Conservation (phyloP, 441 rosid genomes). For the Sinapis alba region DNA sequence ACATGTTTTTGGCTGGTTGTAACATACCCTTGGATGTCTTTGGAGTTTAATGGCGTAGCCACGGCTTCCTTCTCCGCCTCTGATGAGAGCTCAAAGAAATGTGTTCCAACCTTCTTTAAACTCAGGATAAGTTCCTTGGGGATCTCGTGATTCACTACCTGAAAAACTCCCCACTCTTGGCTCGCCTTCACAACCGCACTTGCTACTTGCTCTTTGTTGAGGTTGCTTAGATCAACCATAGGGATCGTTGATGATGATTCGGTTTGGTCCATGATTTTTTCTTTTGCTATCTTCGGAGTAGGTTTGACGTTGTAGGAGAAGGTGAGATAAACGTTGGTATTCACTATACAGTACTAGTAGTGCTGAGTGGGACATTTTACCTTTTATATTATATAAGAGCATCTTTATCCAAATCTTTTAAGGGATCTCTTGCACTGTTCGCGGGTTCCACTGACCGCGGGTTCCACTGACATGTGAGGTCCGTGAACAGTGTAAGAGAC, state of each 20-base stretch:
- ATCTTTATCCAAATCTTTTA: too few relatives aligned
- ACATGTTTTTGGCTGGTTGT: slow-evolving; percentile 45
- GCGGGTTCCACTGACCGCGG: too few relatives aligned
- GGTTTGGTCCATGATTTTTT: slow-evolving; percentile 44
- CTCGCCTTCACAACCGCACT: slow-evolving; percentile 39
- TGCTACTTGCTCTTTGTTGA: slow-evolving; percentile 24
- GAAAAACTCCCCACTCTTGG: slow-evolving; percentile 57
- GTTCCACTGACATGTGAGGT: too few relatives aligned
- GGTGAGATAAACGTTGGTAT: too few relatives aligned
- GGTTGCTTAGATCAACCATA: slow-evolving; percentile 41
- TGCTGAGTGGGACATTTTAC: too few relatives aligned
- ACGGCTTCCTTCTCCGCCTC: slow-evolving; percentile 55
- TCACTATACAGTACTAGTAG: too few relatives aligned
- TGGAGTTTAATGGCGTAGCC: slow-evolving; percentile 42
- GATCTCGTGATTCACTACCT: slow-evolving; percentile 60
- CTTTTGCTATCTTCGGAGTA: too few relatives aligned
- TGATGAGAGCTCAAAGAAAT: slow-evolving; percentile 59
- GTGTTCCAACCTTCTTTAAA: slow-evolving; percentile 53
- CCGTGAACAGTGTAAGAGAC: too few relatives aligned
- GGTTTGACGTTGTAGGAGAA: too few relatives aligned
- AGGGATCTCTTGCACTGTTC: too few relatives aligned
- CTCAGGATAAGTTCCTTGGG: slow-evolving; percentile 42
- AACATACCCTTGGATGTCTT: slow-evolving; percentile 60
- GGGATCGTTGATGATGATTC: slow-evolving; percentile 41
- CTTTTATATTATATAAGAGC: neutral